phyloP scores from a whole-genome alignment of 2,329 filamentous ascomycete genomes.

The Cladosporium sp. region DNA sequence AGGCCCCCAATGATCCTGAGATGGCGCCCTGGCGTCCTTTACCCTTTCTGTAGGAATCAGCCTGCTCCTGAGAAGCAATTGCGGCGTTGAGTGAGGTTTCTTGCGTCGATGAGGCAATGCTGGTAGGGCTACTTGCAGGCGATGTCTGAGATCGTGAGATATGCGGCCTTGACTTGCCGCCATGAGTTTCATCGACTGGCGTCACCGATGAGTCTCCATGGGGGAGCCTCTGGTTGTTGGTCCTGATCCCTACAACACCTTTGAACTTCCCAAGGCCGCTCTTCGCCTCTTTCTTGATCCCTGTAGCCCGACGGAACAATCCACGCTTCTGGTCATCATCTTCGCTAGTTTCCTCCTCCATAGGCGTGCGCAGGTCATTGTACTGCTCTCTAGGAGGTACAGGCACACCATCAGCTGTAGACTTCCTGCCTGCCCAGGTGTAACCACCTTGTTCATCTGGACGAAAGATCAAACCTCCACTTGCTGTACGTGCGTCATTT shows the following conservation, averaged over 20 bases:
- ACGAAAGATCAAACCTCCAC: slow-evolving; percentile 47
- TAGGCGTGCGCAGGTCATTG: slow-evolving; percentile 18
- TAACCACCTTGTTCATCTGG: slow-evolving; percentile 53
- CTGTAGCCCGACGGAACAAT: slow-evolving; percentile 75
- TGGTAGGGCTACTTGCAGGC: slow-evolving; percentile 26
- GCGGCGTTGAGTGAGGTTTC: slow-evolving; percentile 27
- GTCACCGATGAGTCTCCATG: slow-evolving; percentile 20
- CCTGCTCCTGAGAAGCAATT: slow-evolving; percentile 33
- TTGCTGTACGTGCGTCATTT: slow-evolving; percentile 11
- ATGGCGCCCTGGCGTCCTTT: not conserved
- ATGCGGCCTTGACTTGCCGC: slow-evolving; percentile 16
- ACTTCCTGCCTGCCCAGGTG: slow-evolving; percentile 45
- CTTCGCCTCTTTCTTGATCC: slow-evolving; percentile 73
- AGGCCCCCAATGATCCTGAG: not conserved
- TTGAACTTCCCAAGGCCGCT: slow-evolving; percentile 82
- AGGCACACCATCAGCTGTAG: slow-evolving; percentile 47
- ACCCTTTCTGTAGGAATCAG: slow-evolving; percentile 26
- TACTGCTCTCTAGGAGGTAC: slow-evolving; percentile 17
- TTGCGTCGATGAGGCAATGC: slow-evolving; percentile 15
- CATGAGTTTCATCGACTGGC: slow-evolving; percentile 20
- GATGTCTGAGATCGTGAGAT: slow-evolving; percentile 23
- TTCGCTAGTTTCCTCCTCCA: slow-evolving; percentile 30
- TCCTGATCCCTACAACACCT: slow-evolving; percentile 65
- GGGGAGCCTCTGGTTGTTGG: slow-evolving; percentile 38
- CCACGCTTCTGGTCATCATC: slow-evolving; percentile 38